These are phyloP conservation scores for Phellopilus nigrolimitatus DNA, from an alignment of 1,284 basidiomycete species.

Conservation along the genomic window DNA sequence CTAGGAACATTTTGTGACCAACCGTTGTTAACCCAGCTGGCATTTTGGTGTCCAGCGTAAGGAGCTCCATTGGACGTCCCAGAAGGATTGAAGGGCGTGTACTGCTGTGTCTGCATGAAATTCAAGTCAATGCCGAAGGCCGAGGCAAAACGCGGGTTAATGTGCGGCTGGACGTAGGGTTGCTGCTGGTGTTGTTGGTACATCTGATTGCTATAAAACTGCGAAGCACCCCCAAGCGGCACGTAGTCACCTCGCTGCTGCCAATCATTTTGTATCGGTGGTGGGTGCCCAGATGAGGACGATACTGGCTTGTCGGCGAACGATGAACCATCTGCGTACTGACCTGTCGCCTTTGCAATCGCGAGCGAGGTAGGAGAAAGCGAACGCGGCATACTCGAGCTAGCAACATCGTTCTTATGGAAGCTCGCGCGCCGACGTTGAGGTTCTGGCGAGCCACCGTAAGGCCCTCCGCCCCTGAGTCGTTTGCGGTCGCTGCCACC, in stretches of 20 bases:
- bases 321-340: slow-evolving; percentile 30
- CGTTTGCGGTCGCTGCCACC: slow-evolving; percentile 5
- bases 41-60: background rate
- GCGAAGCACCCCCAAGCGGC: slow-evolving; percentile 22
- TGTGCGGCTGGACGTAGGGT: slow-evolving; percentile 68
- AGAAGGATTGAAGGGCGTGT: slow-evolving; percentile 3
- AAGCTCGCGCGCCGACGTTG: slow-evolving; percentile 27
- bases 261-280: slow-evolving; percentile 18
- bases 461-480: slow-evolving; percentile 5
- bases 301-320: slow-evolving; percentile 20
- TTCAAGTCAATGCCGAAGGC: slow-evolving; percentile 21
- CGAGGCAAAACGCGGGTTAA: slow-evolving; percentile 65
- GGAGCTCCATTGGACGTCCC: background rate
- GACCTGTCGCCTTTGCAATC: slow-evolving; percentile 43
- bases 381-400: slow-evolving; percentile 8
- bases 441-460: slow-evolving; percentile 27
- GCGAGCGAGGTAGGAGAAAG: slow-evolving; percentile 44
- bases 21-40: background rate
- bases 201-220: slow-evolving; percentile 20
- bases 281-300: slow-evolving; percentile 9
- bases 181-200: slow-evolving; percentile 31
- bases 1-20: slow-evolving; percentile 1
- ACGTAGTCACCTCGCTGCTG: slow-evolving; percentile 13
- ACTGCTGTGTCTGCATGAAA: slow-evolving; percentile 13
- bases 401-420: background rate